Conservation (phyloP, 164 flowering plant genomes). For the Chimonanthus salicifolius region DNA sequence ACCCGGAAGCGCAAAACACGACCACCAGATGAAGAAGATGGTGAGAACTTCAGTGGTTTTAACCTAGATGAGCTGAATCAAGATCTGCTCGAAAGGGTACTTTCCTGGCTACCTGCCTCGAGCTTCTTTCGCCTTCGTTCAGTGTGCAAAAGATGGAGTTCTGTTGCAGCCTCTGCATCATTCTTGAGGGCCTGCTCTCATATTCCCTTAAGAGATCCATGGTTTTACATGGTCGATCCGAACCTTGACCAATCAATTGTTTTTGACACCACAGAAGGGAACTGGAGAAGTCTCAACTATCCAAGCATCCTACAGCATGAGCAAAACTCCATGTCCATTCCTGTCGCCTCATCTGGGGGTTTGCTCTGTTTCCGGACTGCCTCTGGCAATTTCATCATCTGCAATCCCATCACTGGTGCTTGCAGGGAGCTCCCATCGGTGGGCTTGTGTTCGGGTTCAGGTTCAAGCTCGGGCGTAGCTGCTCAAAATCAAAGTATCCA, state of each 20-base stretch:
- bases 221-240: conserved; percentile 67
- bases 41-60: neutral
- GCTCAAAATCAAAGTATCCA: conserved; percentile 23
- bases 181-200: conserved; percentile 54
- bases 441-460: too few relatives aligned
- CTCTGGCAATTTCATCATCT: conserved; percentile 32
- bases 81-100: conserved; percentile 62
- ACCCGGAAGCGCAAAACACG: conserved; percentile 28
- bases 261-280: conserved; percentile 50
- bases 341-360: conserved; percentile 64
- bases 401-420: conserved; percentile 51
- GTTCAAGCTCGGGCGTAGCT: neutral
- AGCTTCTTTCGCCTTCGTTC: conserved; percentile 56
- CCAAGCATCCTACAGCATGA: conserved; percentile 18
- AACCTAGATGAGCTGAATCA: conserved; percentile 53
- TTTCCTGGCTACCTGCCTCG: conserved; percentile 70
- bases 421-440: conserved; percentile 31
- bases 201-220: conserved; percentile 53
- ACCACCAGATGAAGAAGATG: conserved; percentile 10
- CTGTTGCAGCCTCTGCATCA: conserved; percentile 41
- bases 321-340: conserved; percentile 27
- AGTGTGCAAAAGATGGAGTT: conserved; percentile 82
- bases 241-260: conserved; percentile 32
- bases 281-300: conserved; percentile 49
- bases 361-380: conserved; percentile 42